phyloP scores from a whole-genome alignment of 352 stramenopile genomes.

The Pythium insidiosum region DNA sequence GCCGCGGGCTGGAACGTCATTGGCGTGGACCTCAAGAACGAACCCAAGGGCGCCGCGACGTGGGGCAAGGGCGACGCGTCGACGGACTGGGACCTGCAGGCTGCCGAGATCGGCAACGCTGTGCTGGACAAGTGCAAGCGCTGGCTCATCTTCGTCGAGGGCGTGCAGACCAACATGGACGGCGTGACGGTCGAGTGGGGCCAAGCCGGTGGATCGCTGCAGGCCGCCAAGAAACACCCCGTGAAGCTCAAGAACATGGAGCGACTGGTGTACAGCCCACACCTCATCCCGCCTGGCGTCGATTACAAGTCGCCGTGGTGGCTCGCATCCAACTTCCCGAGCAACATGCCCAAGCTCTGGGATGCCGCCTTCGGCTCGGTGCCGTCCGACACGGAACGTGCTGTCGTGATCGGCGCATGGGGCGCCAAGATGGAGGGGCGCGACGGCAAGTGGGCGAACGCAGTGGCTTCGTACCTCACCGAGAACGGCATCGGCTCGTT shows the following conservation, averaged over 20 bases:
- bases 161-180: slow-evolving; percentile 63
- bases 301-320: slow-evolving; percentile 62
- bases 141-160: slow-evolving; percentile 66
- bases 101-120: slow-evolving; percentile 56
- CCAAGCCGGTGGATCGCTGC: slow-evolving; percentile 49
- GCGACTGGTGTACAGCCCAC: slow-evolving; percentile 56
- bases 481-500: slow-evolving; percentile 58
- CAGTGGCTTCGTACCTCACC: slow-evolving; percentile 38
- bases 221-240: slow-evolving; percentile 47
- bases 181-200: slow-evolving; percentile 44
- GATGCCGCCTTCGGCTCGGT: slow-evolving; percentile 65
- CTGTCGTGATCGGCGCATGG: slow-evolving; percentile 59
- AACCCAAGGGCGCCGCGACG: slow-evolving; percentile 56
- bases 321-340: slow-evolving; percentile 42
- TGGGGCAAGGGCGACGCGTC: slow-evolving; percentile 47
- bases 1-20: slow-evolving; percentile 63
- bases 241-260: slow-evolving; percentile 68
- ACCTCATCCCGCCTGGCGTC: slow-evolving; percentile 54
- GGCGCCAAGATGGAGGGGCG: slow-evolving; percentile 53
- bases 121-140: slow-evolving; percentile 53
- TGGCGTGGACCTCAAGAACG: slow-evolving; percentile 74
- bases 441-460: slow-evolving; percentile 46
- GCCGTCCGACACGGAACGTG: slow-evolving; percentile 37
- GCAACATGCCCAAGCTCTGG: slow-evolving; percentile 63
- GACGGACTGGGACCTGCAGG: slow-evolving; percentile 63